Evolutionary conservation across 2,329 filamentous ascomycete genomes (phyloP), one percentile per base, ranked within the genome.

Genomic region (Periconia sp.): DNA sequence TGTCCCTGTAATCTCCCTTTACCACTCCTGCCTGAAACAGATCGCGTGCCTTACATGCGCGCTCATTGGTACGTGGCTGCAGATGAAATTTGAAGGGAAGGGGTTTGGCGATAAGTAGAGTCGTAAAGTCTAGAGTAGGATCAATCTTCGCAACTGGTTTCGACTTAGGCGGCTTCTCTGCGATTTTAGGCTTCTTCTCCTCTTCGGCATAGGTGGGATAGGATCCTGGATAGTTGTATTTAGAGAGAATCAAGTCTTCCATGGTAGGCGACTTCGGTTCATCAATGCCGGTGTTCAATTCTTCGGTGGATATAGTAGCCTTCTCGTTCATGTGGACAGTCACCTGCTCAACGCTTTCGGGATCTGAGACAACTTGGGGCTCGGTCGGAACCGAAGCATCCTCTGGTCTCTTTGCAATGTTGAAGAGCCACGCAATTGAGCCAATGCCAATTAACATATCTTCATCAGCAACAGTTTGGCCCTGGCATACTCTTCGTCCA

Each of bases 401-500:
- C 11, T 61, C 39, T 33, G 52, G 23, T 9, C 24, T 40, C 15
- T 52, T 56, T 7, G 51, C 56, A 36, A 76, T 72, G 33, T 72
- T 65, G 58, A 76, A 76, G 22, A 75, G 49, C 73, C 74, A 77
- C 0, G 73, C 74, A 17, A 75, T 68, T 22, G 67, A 69, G 11
- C 73, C 74, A 17, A 76, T 68, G 4, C 72, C 68, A 15, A 72
- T 70, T 5, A 73, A 50, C 11, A 75, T 49, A 45, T 73, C 69
- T 30, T 71, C 66, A 44, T 75, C 72, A 1, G 72, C 62, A 16
- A 76, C 70, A 6, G 63, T 59, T 38, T 71, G 65, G 4, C 73
- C 73, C 37, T 73, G 72, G 54, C 73, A 75, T 5, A 68, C 61
- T 21, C 80, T 70, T 32, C 79, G 71, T 2, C 79, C 79, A 63